These are phyloP conservation scores for Capsella bursapastoris DNA, from an alignment of 345 rosid genomes.

Conservation along the genomic window DNA sequence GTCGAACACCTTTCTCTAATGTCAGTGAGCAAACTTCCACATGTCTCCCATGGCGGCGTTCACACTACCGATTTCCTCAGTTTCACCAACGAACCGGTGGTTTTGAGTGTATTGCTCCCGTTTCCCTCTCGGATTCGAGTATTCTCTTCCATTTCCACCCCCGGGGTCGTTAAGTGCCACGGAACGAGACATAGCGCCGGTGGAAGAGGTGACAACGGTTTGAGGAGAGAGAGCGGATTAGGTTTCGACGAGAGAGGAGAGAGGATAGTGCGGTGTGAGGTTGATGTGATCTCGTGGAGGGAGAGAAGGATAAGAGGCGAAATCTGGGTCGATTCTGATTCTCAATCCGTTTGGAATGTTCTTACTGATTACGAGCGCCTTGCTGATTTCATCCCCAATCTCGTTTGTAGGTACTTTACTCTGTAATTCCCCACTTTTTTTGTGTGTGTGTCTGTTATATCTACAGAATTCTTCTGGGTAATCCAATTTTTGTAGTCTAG, in stretches of 20 bases:
- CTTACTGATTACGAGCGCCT: slow-evolving; percentile 95
- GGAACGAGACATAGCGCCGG: slow-evolving; percentile 23
- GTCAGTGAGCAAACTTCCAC: slow-evolving; percentile 40
- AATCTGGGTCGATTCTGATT: slow-evolving; percentile 63
- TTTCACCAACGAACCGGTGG: slow-evolving; percentile 20
- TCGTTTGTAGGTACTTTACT: slow-evolving; percentile 66
- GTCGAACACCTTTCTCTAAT: slow-evolving; percentile 32
- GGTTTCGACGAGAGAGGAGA: slow-evolving; percentile 50
- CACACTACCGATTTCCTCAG: slow-evolving; percentile 15
- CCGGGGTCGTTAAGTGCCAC: slow-evolving; percentile 22
- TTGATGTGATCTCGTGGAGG: slow-evolving; percentile 91
- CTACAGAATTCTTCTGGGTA: background rate
- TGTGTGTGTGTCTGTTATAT: background rate
- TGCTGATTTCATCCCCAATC: slow-evolving; percentile 92
- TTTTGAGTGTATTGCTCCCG: slow-evolving; percentile 30
- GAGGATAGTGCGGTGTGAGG: slow-evolving; percentile 70
- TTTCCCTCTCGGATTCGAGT: slow-evolving; percentile 28
- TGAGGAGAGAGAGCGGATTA: slow-evolving; percentile 29
- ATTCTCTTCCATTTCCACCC: slow-evolving; percentile 24
- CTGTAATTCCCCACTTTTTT: background rate
- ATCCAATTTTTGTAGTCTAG: slow-evolving; percentile 5
- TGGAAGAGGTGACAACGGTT: slow-evolving; percentile 27
- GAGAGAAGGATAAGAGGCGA: slow-evolving; percentile 79
- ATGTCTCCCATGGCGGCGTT: slow-evolving; percentile 40
- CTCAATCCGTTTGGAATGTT: slow-evolving; percentile 78